Conservation (phyloP, 2,329 filamentous ascomycete genomes). For the Metarhizium guizhouense region DNA sequence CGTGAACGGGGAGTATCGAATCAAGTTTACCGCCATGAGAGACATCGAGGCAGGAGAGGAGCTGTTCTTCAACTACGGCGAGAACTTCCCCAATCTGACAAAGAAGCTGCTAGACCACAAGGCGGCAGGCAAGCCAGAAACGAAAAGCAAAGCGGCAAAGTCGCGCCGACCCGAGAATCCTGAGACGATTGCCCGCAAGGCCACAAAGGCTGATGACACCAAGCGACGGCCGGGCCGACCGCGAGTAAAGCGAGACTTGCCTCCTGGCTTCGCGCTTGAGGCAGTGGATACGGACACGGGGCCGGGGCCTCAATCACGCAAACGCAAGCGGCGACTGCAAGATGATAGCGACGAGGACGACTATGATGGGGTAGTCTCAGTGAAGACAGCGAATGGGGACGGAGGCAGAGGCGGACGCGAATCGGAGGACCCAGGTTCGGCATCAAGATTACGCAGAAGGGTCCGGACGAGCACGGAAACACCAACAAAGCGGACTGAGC, state of each 20-base stretch:
- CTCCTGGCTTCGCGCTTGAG: slow-evolving; percentile 11
- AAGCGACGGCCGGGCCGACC: slow-evolving; percentile 15
- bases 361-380: slow-evolving; percentile 17
- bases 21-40: slow-evolving; percentile 61
- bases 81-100: slow-evolving; percentile 54
- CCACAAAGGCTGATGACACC: slow-evolving; percentile 9
- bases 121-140: slow-evolving; percentile 20
- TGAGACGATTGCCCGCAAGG: slow-evolving; percentile 15
- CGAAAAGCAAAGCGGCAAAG: slow-evolving; percentile 14
- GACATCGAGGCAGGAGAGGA: slow-evolving; percentile 66
- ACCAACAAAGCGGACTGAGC: slow-evolving; percentile 11
- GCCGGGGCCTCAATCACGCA: slow-evolving; percentile 11
- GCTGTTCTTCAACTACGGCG: slow-evolving; percentile 74
- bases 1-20: slow-evolving; percentile 67
- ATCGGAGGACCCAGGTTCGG: slow-evolving; percentile 15
- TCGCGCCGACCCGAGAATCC: slow-evolving; percentile 9
- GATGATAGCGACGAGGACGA: slow-evolving; percentile 22
- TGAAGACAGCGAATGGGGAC: slow-evolving; percentile 12
- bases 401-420: slow-evolving; percentile 12
- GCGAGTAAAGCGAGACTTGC: slow-evolving; percentile 6
- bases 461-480: slow-evolving; percentile 7
- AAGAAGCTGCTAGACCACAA: slow-evolving; percentile 32
- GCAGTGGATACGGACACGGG: slow-evolving; percentile 6
- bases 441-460: slow-evolving; percentile 19
- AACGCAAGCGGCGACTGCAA: slow-evolving; percentile 18